Conservation (phyloP, 352 stramenopile genomes). For the Saprolegnia diclina region DNA sequence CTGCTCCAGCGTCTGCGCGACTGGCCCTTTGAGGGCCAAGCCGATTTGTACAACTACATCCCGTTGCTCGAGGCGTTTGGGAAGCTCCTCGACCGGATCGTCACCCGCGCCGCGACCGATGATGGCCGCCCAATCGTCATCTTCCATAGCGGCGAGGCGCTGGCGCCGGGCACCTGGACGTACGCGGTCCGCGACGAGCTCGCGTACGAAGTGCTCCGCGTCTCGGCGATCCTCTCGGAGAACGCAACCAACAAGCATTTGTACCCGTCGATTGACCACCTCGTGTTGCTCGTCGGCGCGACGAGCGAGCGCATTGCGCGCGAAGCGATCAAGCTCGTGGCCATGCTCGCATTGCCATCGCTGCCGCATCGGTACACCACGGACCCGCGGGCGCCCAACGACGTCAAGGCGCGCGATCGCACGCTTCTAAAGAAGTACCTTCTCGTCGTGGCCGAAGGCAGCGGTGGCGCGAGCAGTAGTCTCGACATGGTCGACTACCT, state of each 20-base stretch:
- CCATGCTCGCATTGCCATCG: constrained; percentile 62
- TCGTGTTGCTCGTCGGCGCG: constrained; percentile 49
- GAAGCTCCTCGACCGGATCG: constrained; percentile 11
- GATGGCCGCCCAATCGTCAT: constrained; percentile 29
- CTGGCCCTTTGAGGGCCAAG: constrained; percentile 78
- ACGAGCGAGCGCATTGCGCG: constrained; percentile 60
- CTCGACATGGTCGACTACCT: constrained; percentile 68
- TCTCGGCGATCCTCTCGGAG: constrained; percentile 66
- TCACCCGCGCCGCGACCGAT: background rate
- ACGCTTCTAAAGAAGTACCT: constrained; percentile 45
- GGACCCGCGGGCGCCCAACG: constrained; percentile 30
- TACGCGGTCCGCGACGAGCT: constrained; percentile 16
- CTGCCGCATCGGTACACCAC: constrained; percentile 62
- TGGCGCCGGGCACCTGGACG: background rate
- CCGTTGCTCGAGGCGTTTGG: constrained; percentile 36
- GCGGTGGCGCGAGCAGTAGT: constrained; percentile 40
- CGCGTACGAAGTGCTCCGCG: constrained; percentile 66
- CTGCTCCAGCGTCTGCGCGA: constrained; percentile 62
- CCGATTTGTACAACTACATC: constrained; percentile 64
- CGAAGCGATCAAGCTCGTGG: constrained; percentile 64
- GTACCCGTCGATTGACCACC: constrained; percentile 52
- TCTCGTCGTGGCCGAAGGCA: constrained; percentile 46
- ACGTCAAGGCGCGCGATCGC: constrained; percentile 39
- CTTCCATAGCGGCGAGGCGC: constrained; percentile 31
- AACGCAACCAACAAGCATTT: constrained; percentile 75